Conservation (phyloP, 768 basidiomycete species). For the Mycena floridula region DNA sequence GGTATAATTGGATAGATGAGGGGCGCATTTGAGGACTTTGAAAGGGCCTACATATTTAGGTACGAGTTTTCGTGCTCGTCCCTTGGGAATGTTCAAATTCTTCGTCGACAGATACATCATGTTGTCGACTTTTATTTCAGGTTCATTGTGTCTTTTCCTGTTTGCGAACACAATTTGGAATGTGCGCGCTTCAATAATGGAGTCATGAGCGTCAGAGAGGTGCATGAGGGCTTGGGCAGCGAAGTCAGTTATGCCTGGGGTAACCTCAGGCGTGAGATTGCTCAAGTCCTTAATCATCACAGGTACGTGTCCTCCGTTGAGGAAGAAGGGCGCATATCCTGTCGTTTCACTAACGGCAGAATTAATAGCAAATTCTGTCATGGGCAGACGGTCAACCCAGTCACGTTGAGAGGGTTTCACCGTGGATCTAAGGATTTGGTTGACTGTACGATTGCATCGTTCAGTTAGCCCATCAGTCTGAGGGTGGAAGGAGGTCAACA, state of each 20-base stretch:
- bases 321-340: constrained; percentile 3
- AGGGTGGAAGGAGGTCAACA: too few relatives aligned
- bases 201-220: constrained; percentile 7
- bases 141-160: too few relatives aligned
- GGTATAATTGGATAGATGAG: too few relatives aligned
- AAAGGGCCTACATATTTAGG: constrained; percentile 9
- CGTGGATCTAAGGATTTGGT: not conserved
- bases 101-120: constrained; percentile 21
- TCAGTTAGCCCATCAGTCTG: too few relatives aligned
- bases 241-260: constrained; percentile 4
- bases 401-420: constrained; percentile 7
- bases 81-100: constrained; percentile 8
- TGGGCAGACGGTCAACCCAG: constrained; percentile 5
- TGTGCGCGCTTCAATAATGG: constrained; percentile 7
- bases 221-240: constrained; percentile 1
- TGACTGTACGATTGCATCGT: constrained; percentile 6
- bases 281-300: not conserved
- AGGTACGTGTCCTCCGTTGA: not conserved
- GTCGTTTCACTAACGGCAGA: constrained; percentile 8
- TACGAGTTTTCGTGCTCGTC: constrained; percentile 1
- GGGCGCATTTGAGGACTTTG: not conserved
- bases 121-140: constrained; percentile 3
- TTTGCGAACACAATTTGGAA: constrained; percentile 5
- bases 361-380: not conserved
- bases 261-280: not conserved